phyloP scores from a whole-genome alignment of 2,329 filamentous ascomycete genomes.

The Xylariaceae sp. region DNA sequence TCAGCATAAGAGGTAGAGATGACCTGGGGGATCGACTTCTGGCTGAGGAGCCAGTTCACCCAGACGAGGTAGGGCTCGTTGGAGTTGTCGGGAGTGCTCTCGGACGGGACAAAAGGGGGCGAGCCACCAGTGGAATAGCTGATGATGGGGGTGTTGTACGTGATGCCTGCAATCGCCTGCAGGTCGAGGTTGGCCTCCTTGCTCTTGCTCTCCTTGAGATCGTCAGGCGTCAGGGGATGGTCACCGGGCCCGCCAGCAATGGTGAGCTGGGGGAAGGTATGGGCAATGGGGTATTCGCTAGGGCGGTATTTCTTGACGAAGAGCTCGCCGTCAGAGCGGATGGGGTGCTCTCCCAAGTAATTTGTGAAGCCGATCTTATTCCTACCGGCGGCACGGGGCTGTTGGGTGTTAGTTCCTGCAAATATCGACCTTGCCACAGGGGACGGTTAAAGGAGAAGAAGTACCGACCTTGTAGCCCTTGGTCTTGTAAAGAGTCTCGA shows the following conservation, averaged over 20 bases:
- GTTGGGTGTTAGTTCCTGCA: constrained; percentile 3
- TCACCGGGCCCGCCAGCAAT: constrained; percentile 31
- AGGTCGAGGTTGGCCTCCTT: constrained; percentile 30
- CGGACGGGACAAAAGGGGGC: constrained; percentile 27
- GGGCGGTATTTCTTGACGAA: constrained; percentile 35
- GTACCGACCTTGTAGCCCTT: constrained; percentile 40
- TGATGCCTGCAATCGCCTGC: constrained; percentile 30
- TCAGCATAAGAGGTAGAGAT: constrained; percentile 55
- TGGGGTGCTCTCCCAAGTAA: constrained; percentile 42
- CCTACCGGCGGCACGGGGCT: constrained; percentile 34
- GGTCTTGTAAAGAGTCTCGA: constrained; percentile 48
- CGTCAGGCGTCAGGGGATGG: constrained; percentile 22
- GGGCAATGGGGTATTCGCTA: constrained; percentile 30
- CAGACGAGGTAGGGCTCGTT: constrained; percentile 56
- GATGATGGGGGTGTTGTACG: constrained; percentile 27
- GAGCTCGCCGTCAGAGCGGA: constrained; percentile 37
- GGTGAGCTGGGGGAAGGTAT: constrained; percentile 30
- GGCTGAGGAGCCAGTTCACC: constrained; percentile 43
- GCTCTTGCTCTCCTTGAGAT: constrained; percentile 20
- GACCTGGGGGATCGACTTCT: constrained; percentile 46
- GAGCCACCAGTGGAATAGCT: constrained; percentile 31
- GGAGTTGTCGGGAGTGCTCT: constrained; percentile 21
- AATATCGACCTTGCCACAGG: background rate
- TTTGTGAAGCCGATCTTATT: constrained; percentile 42
- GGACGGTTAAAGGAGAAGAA: background rate